Evolutionary conservation across 176 grass and related monocot species (phyloP).

Genomic region (Avena atlantica): DNA sequence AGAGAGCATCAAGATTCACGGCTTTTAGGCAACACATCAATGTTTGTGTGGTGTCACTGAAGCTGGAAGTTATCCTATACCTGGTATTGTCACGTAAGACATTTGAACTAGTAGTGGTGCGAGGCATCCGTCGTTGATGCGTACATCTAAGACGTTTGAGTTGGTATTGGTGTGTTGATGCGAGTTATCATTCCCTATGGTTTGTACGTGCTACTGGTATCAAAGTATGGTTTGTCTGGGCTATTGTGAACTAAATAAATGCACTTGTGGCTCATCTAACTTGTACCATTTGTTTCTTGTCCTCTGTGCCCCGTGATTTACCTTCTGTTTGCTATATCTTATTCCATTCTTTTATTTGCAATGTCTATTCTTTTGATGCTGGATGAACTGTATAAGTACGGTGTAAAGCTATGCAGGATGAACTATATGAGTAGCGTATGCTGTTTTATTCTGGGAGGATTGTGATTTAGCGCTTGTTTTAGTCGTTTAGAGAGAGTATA

Average conservation of each 20-base stretch:
- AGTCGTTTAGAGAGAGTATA: too few species aligned
- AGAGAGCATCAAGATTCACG: slow-evolving; percentile 71
- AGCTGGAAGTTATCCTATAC: slow-evolving; percentile 21
- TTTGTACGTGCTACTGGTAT: slow-evolving; percentile 29
- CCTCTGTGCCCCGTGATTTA: not conserved
- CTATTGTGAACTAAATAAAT: slow-evolving; percentile 30
- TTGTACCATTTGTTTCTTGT: not conserved
- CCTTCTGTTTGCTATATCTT: not conserved
- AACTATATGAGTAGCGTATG: too few species aligned
- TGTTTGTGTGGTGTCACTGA: not conserved
- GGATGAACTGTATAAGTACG: too few species aligned
- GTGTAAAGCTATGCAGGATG: too few species aligned
- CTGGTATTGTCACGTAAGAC: slow-evolving; percentile 16
- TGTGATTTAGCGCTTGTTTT: too few species aligned
- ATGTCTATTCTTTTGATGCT: not conserved
- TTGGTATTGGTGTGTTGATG: slow-evolving; percentile 40
- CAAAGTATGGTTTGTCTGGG: slow-evolving; percentile 5
- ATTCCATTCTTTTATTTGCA: not conserved
- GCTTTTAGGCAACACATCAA: slow-evolving; percentile 46
- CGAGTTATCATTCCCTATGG: slow-evolving; percentile 34
- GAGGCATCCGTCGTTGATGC: slow-evolving; percentile 38
- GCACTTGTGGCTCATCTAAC: not conserved
- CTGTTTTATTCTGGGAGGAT: too few species aligned
- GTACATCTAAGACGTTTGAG: slow-evolving; percentile 1
- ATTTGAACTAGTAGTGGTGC: slow-evolving; percentile 16